Evolutionary conservation across 106 monocot species (phyloP).

Genomic region (Phalaenopsis equestris): DNA sequence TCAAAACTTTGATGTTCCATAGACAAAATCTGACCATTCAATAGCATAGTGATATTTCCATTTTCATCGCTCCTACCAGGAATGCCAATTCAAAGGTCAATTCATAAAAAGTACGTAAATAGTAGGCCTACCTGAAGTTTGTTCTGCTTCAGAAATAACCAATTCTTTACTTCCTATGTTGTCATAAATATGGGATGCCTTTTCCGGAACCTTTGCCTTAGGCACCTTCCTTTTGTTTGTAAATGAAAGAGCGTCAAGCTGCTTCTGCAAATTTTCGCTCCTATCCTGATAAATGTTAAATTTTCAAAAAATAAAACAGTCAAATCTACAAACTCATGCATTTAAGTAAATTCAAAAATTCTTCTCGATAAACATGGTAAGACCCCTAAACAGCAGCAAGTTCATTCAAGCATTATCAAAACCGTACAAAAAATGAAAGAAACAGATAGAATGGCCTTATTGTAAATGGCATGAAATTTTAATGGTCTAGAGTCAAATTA

Average conservation of each 20-base stretch:
- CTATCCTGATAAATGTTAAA: constrained; percentile 31
- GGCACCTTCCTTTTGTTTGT: constrained; percentile 46
- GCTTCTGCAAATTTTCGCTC: constrained; percentile 50
- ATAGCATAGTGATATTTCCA: not conserved
- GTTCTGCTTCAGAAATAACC: constrained; percentile 13
- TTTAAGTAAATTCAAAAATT: not conserved
- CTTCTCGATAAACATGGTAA: not conserved
- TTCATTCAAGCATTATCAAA: constrained; percentile 3
- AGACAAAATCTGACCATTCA: not conserved
- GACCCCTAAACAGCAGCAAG: not conserved
- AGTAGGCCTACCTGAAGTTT: constrained; percentile 14
- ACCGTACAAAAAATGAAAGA: not conserved
- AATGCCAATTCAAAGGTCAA: not conserved
- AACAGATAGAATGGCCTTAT: not conserved
- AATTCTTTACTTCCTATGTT: constrained; percentile 2
- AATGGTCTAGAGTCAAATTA: not conserved
- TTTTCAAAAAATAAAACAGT: not conserved
- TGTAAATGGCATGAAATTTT: too few species aligned
- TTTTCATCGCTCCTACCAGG: not conserved
- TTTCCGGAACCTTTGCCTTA: constrained; percentile 28
- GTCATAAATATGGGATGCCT: constrained; percentile 14
- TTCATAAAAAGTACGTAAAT: not conserved
- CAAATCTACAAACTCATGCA: not conserved
- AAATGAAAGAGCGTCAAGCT: constrained; percentile 61
- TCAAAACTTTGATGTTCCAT: not conserved